Base-by-base conservation (phyloP, 2,329 filamentous ascomycete genomes). In the Beauveria australis region DNA sequence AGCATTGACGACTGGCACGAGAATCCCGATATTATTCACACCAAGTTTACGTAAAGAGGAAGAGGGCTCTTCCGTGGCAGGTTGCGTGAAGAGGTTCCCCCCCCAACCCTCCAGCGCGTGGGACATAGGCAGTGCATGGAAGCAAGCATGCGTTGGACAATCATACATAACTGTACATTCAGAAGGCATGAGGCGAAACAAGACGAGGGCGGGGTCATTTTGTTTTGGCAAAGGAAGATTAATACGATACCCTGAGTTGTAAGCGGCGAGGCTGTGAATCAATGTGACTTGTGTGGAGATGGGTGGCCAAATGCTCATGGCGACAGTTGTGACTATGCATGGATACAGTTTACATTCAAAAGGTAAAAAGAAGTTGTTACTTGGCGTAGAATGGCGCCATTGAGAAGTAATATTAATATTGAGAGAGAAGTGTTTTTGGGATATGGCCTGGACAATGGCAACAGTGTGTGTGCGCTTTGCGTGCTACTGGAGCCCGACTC, bases 1-100 rank as follows among this genome's bases (percentile, higher is more conserved):
- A 96, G 92, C 76, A 93, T 96, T 72, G 94, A 97, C 72, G 94
- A 99, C 80, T 99, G 94, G 94, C 94, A 99, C 74, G 94, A 99
- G 82, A 96, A 99, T 73, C 94, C 94, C 19, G 93, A 99, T 72
- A 94, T 99, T 69, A 97, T 99, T 72, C 93, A 97, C 77, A 94
- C 91, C 71, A 97, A 96, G 77, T 96, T 97, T 75, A 92, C 91
- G 70, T 97, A 81, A 76, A 51, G 61, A 59, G 48, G 58, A 41
- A 43, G 60, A 30, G 26, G 28, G 8, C 16, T 3, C n/a, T 33
- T 0, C 24, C 48, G 8, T 51, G 48, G 18, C 22, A 26, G 26
- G n/a, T 8, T n/a, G 8, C 12, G 16, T 19, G 28, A 19, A 33
- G 28, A 52, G 28, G 26, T 5, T 22, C 8, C 2, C 18, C 16